Conservation (phyloP, 495 filamentous ascomycete species). For the Sabuloglossum arenarium region DNA sequence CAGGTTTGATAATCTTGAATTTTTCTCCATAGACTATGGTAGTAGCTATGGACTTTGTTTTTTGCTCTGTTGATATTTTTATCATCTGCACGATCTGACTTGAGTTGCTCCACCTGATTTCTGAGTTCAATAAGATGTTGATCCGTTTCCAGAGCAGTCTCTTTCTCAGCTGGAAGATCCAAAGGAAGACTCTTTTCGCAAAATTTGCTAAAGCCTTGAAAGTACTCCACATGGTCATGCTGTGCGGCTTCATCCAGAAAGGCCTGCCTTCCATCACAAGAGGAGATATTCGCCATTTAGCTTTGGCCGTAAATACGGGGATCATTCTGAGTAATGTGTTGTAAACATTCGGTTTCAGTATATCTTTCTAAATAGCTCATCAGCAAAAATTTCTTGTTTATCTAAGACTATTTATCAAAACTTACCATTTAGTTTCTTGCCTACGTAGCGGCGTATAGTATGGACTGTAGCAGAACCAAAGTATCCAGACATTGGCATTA, state of each 20-base stretch:
- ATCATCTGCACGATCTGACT: not conserved
- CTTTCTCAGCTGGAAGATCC: not conserved
- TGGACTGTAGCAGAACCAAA: not conserved
- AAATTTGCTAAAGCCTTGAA: no score
- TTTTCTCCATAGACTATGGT: not conserved
- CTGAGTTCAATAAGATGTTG: not conserved
- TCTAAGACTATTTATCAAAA: not conserved
- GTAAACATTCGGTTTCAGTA: conserved; percentile 2
- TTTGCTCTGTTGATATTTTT: not conserved
- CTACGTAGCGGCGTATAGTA: not conserved
- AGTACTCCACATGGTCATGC: no score
- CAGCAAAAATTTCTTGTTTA: no score
- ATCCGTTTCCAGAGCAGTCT: not conserved
- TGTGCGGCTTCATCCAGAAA: not conserved
- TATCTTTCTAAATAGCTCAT: not conserved
- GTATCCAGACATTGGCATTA: conserved; percentile 3
- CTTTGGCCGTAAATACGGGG: conserved; percentile 2
- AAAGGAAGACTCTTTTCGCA: not conserved
- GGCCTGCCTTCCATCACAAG: not conserved
- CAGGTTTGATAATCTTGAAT: not conserved
- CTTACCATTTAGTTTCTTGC: not conserved
- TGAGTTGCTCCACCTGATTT: not conserved
- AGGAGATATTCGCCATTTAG: conserved; percentile 4
- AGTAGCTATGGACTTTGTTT: not conserved
- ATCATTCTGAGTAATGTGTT: conserved; percentile 2